Evolutionary conservation across 805 yeast genomes (phyloP).

Genomic region (Cyberlindnera japonica): DNA sequence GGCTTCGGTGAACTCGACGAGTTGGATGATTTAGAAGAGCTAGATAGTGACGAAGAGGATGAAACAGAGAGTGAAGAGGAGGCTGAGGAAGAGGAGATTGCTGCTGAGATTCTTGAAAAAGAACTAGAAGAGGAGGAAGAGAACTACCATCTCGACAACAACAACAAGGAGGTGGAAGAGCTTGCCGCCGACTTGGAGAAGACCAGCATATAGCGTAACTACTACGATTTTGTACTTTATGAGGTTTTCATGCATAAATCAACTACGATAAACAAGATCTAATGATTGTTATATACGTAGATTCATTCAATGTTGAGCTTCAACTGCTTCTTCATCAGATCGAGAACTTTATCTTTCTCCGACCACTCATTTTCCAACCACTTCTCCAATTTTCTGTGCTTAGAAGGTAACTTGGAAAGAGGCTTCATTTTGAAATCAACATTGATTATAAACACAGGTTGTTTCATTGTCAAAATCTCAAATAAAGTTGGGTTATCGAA

Average conservation of each 20-base stretch:
- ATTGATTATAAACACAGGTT: conserved; percentile 27
- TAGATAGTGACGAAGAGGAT: conserved; percentile 58
- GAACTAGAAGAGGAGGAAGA: conserved; percentile 39
- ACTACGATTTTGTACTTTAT: background rate
- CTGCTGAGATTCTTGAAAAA: conserved; percentile 32
- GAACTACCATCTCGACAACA: conserved; percentile 38
- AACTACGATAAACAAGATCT: background rate
- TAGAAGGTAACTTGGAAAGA: conserved; percentile 46
- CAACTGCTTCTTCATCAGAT: conserved; percentile 35
- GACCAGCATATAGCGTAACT: conserved; percentile 38
- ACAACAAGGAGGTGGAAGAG: conserved; percentile 48
- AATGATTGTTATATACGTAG: background rate
- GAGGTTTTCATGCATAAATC: conserved; percentile 1
- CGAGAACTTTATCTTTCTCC: conserved; percentile 56
- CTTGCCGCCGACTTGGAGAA: conserved; percentile 58
- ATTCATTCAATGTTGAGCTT: conserved; percentile 17
- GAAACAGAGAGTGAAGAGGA: conserved; percentile 38
- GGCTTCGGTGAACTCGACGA: conserved; percentile 87
- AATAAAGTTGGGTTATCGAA: conserved; percentile 36
- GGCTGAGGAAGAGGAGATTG: conserved; percentile 36
- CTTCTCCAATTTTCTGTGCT: conserved; percentile 55
- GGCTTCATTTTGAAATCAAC: conserved; percentile 30
- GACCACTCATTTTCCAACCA: conserved; percentile 78
- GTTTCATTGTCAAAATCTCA: conserved; percentile 34
- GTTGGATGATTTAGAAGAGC: conserved; percentile 90